These are phyloP conservation scores for Tetrahymena elliotti DNA, from an alignment of 73 alveolate species.

Conservation along the genomic window DNA sequence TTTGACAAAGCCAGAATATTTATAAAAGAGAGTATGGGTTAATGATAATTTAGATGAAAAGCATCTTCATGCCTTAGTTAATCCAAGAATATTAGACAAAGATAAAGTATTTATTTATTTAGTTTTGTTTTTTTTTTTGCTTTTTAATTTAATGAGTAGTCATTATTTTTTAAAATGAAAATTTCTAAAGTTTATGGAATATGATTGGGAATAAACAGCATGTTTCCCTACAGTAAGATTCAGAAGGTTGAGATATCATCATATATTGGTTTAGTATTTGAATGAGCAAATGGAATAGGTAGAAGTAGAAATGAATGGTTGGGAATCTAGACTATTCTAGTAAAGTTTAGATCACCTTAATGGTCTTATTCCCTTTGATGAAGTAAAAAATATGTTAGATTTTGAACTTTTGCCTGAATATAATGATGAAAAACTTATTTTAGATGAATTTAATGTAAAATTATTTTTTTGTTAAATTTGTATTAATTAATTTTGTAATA, in stretches of 20 bases:
- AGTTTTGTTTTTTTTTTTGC: no score
- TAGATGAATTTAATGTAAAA: neutral
- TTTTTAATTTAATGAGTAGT: no score
- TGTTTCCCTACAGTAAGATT: neutral
- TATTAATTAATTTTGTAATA: neutral
- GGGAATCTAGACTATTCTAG: slow-evolving; percentile 1
- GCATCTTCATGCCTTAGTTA: neutral
- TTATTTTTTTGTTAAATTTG: neutral
- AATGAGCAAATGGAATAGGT: neutral
- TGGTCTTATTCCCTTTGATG: neutral
- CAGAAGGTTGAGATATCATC: neutral
- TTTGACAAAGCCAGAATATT: neutral
- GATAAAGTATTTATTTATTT: neutral
- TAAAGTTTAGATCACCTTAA: neutral
- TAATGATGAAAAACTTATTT: neutral
- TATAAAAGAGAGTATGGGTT: neutral
- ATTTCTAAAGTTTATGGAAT: neutral
- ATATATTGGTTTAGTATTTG: neutral
- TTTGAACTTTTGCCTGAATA: neutral
- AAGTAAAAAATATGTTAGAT: neutral
- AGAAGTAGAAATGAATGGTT: neutral
- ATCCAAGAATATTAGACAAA: neutral
- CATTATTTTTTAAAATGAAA: neutral
- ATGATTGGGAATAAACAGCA: neutral
- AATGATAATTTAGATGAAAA: neutral